phyloP scores from a whole-genome alignment of 768 basidiomycete species.

The Mycena pura region DNA sequence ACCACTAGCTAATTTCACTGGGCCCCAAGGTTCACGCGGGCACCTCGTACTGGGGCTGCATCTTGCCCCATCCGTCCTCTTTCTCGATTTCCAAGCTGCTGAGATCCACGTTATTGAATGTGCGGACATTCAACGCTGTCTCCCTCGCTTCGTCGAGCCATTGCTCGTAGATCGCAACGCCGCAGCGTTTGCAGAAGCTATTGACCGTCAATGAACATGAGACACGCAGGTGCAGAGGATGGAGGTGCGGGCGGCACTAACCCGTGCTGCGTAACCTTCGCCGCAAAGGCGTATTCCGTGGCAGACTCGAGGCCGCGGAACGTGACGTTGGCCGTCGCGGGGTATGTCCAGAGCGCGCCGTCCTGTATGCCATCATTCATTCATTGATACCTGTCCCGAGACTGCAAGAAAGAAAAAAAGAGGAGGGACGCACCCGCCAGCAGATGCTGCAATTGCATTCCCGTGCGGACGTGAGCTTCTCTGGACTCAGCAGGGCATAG shows the following conservation, averaged over 20 bases:
- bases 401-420: not conserved
- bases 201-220: not conserved
- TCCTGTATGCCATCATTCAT: not conserved
- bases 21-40: not conserved
- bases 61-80: not conserved
- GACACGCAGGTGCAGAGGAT: not conserved
- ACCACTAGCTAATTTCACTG: too few relatives aligned
- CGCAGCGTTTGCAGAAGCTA: slow-evolving; percentile 8
- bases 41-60: not conserved
- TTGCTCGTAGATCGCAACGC: slow-evolving; percentile 1
- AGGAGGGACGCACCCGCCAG: not conserved
- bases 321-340: not conserved
- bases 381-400: too few relatives aligned
- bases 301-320: slow-evolving; percentile 7
- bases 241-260: not conserved
- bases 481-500: not conserved
- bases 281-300: slow-evolving; percentile 10
- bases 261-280: not conserved
- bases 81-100: not conserved
- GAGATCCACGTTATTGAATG: slow-evolving; percentile 11
- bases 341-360: slow-evolving; percentile 16
- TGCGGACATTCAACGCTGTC: slow-evolving; percentile 16
- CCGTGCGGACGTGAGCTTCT: not conserved
- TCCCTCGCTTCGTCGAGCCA: not conserved
- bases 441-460: slow-evolving; percentile 26